These are phyloP conservation scores for Aegilops sharonensis DNA, from an alignment of 176 grass and related monocot species.

Conservation along the genomic window DNA sequence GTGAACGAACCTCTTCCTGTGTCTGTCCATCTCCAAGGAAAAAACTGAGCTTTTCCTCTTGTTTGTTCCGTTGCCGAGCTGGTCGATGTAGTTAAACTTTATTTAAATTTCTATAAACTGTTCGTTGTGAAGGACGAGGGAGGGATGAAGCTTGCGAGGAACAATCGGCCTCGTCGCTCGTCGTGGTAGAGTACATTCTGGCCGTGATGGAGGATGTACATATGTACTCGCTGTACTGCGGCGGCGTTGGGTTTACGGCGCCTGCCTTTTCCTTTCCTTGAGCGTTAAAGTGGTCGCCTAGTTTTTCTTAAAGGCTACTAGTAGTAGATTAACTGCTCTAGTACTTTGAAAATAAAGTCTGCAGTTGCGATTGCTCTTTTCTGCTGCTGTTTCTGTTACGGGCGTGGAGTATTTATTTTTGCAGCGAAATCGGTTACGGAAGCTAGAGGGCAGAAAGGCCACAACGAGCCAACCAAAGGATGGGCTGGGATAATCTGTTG, in stretches of 20 bases:
- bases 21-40: neutral
- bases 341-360: neutral
- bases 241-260: no score
- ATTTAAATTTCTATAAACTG: neutral
- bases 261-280: neutral
- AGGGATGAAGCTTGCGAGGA: no score
- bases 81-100: neutral
- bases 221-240: neutral
- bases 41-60: neutral
- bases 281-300: neutral
- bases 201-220: neutral
- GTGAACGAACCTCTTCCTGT: neutral
- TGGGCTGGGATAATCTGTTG: no score
- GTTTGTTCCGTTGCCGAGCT: neutral
- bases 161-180: no score
- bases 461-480: no score
- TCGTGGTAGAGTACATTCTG: no score
- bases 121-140: neutral
- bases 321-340: neutral
- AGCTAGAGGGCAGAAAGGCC: no score
- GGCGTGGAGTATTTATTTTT: neutral
- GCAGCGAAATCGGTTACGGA: no score
- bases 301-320: neutral
- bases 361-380: neutral
- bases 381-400: neutral